Conservation (phyloP, 768 basidiomycete species). For the Lactarius tabidus region DNA sequence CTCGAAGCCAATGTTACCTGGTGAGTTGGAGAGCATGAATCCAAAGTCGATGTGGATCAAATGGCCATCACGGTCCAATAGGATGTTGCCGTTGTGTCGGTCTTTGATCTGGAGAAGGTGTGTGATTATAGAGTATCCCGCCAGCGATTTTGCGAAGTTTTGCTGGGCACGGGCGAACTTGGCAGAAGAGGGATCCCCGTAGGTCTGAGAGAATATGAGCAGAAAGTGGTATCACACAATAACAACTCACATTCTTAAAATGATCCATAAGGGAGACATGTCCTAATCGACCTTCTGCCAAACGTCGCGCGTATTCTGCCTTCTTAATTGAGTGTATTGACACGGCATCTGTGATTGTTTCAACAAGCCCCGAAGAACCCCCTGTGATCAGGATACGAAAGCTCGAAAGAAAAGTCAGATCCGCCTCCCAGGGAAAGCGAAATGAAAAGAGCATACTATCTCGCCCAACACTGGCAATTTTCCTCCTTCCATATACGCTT, state of each 20-base stretch:
- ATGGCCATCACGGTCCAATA: constrained; percentile 92
- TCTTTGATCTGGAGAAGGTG: constrained; percentile 98
- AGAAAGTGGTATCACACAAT: background rate
- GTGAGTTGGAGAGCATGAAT: constrained; percentile 95
- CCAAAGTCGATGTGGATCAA: constrained; percentile 98
- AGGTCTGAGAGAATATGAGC: constrained; percentile 54
- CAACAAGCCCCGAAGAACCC: constrained; percentile 87
- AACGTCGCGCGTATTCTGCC: constrained; percentile 88
- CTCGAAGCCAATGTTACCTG: constrained; percentile 97
- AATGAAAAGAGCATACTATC: constrained; percentile 54
- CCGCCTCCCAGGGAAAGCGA: background rate
- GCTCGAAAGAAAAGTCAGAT: constrained; percentile 39
- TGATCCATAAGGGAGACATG: constrained; percentile 91
- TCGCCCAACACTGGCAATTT: constrained; percentile 87
- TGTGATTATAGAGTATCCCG: constrained; percentile 95
- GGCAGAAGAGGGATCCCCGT: constrained; percentile 82
- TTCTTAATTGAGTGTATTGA: constrained; percentile 99
- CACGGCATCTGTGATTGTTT: constrained; percentile 97
- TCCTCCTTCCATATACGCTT: constrained; percentile 94
- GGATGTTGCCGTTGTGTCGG: constrained; percentile 97
- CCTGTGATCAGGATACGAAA: constrained; percentile 97
- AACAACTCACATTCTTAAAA: constrained; percentile 67
- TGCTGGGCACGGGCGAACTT: constrained; percentile 88
- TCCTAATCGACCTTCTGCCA: constrained; percentile 75
- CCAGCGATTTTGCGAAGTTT: constrained; percentile 94